These are phyloP conservation scores for Vitis hybrid DNA, from an alignment of 177 flowering plant genomes.

Conservation along the genomic window DNA sequence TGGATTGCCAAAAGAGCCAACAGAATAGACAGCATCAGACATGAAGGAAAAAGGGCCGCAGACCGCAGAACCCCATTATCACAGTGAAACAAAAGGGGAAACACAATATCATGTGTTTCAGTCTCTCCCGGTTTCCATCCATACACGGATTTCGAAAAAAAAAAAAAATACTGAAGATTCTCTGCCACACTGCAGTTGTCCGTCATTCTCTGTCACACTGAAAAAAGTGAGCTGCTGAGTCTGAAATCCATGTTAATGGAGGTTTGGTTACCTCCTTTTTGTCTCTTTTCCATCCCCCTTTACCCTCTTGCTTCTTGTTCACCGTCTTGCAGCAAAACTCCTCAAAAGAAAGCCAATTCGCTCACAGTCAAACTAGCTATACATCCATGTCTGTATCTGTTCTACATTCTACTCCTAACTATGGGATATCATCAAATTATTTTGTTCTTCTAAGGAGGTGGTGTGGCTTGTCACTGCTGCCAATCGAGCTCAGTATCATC, in stretches of 20 bases:
- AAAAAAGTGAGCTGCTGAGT: conserved; percentile 1
- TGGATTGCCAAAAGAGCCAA: conserved; percentile 13
- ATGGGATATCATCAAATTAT: no score
- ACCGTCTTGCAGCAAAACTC: background rate
- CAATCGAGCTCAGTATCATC: conserved; percentile 25
- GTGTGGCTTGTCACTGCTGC: conserved; percentile 2
- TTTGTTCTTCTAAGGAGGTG: background rate
- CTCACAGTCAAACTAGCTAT: no score
- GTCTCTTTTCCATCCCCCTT: background rate
- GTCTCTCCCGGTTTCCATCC: background rate
- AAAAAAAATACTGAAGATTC: conserved; percentile 17
- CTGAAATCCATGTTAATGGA: conserved; percentile 4
- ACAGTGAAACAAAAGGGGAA: conserved; percentile 8
- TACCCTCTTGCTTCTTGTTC: no score
- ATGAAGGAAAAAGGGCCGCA: background rate
- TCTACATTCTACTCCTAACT: background rate
- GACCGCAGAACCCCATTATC: background rate
- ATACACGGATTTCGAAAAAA: background rate
- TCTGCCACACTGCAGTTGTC: conserved; percentile 20
- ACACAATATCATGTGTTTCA: background rate
- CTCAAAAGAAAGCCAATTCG: no score
- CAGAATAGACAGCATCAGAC: background rate
- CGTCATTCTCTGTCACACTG: conserved; percentile 14
- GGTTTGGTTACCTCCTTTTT: conserved; percentile 3
- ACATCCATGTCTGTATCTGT: background rate